Conservation (phyloP, 768 basidiomycete genomes). For the Boletus rubropictus region DNA sequence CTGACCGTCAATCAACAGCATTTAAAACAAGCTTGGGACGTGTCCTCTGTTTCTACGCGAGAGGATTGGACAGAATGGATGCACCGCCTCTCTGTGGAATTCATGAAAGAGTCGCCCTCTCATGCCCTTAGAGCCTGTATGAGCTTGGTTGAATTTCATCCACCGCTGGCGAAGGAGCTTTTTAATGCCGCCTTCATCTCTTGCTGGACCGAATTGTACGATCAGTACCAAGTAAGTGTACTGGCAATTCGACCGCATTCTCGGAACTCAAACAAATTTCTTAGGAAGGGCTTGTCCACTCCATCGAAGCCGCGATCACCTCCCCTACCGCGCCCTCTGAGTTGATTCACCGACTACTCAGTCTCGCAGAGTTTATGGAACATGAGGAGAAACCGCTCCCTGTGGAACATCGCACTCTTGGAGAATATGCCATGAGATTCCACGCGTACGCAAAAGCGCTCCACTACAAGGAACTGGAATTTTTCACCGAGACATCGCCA, state of each 20-base stretch:
- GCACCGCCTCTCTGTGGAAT: conserved; percentile 85
- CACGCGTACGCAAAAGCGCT: conserved; percentile 96
- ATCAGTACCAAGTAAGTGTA: conserved; percentile 79
- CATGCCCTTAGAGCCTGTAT: conserved; percentile 97
- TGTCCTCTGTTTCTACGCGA: conserved; percentile 62
- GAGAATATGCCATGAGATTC: conserved; percentile 88
- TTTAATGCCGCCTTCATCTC: conserved; percentile 99
- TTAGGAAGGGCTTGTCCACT: conserved; percentile 90
- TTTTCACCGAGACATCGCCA: conserved; percentile 86
- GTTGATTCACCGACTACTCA: conserved; percentile 83
- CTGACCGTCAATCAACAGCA: conserved; percentile 95
- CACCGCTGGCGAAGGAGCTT: conserved; percentile 85
- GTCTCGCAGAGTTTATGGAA: conserved; percentile 98
- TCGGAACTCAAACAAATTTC: conserved; percentile 5
- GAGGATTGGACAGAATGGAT: conserved; percentile 98
- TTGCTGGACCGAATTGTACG: conserved; percentile 94
- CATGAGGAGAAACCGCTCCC: conserved; percentile 95
- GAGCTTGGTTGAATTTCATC: conserved; percentile 86
- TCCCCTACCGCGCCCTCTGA: conserved; percentile 77
- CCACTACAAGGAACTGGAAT: conserved; percentile 98
- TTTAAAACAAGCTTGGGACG: conserved; percentile 95
- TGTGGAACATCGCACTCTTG: conserved; percentile 88
- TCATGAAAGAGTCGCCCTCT: conserved; percentile 97
- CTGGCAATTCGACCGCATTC: neutral
- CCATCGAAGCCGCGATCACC: conserved; percentile 81